These are phyloP conservation scores for Aphanomyces cochlioides DNA, from an alignment of 352 stramenopile species.

Conservation along the genomic window DNA sequence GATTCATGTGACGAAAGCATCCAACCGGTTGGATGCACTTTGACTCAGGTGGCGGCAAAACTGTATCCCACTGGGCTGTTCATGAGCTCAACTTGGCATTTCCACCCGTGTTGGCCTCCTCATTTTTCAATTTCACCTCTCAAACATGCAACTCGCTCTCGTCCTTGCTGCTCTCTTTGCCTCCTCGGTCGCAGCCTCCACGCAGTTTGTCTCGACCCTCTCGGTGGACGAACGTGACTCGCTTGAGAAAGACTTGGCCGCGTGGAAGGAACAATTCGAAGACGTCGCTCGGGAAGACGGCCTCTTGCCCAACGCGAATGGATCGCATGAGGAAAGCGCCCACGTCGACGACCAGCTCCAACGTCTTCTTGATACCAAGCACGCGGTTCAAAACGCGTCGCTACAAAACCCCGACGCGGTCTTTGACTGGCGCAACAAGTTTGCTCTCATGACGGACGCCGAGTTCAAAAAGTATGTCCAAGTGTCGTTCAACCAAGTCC, in stretches of 20 bases:
- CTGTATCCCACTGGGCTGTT: too few species aligned
- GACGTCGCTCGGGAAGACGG: neutral
- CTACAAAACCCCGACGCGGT: slow-evolving; percentile 56
- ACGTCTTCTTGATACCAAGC: slow-evolving; percentile 17
- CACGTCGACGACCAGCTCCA: neutral
- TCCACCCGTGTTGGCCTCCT: too few species aligned
- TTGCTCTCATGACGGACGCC: slow-evolving; percentile 71
- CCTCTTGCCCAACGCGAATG: neutral
- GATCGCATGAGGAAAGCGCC: neutral
- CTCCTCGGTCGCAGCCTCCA: neutral
- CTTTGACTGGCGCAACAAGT: slow-evolving; percentile 78
- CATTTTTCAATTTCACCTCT: slow-evolving; percentile 3
- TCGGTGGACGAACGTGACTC: neutral
- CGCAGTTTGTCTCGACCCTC: neutral
- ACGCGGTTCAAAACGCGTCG: slow-evolving; percentile 48
- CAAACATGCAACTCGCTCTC: slow-evolving; percentile 4
- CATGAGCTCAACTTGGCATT: too few species aligned
- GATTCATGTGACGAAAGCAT: too few species aligned
- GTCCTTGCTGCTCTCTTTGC: neutral
- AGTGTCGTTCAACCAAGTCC: slow-evolving; percentile 13
- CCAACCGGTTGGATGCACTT: too few species aligned
- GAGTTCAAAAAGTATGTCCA: slow-evolving; percentile 63
- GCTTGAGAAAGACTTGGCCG: slow-evolving; percentile 9
- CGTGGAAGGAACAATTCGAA: slow-evolving; percentile 16
- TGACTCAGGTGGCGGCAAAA: too few species aligned